These are phyloP conservation scores for Alnus rubra DNA, from an alignment of 306 rosid species.

Conservation along the genomic window DNA sequence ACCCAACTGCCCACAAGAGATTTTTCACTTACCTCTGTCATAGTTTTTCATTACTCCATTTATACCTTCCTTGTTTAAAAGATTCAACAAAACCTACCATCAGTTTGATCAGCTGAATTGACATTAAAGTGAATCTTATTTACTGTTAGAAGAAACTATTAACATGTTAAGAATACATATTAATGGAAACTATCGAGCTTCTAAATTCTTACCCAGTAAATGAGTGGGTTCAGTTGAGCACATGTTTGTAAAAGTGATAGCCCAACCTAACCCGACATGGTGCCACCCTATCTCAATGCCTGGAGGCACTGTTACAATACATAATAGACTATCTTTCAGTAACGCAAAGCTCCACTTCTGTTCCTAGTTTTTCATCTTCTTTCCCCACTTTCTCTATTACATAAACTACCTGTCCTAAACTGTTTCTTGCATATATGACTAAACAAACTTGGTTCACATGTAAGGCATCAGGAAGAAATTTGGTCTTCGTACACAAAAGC, in stretches of 20 bases:
- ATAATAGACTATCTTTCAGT: background rate
- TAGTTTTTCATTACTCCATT: too few species aligned
- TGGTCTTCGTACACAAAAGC: background rate
- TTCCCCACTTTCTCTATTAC: background rate
- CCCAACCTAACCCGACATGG: background rate
- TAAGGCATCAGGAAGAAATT: background rate
- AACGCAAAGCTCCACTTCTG: background rate
- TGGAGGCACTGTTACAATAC: too few species aligned
- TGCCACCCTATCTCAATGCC: background rate
- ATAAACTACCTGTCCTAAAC: background rate
- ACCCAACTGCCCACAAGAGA: background rate
- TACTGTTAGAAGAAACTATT: too few species aligned
- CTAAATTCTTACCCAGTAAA: background rate
- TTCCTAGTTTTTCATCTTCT: background rate
- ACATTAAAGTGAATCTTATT: too few species aligned
- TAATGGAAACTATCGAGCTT: background rate
- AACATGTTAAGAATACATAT: too few species aligned
- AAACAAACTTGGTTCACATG: background rate
- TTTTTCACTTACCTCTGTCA: background rate
- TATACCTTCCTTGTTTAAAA: too few species aligned
- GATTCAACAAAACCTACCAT: too few species aligned
- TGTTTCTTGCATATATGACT: background rate
- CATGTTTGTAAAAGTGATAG: background rate
- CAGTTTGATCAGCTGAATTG: too few species aligned
- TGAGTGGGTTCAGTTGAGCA: background rate